Evolutionary conservation across 257 asterid genomes (phyloP).

Genomic region (Asclepias syriaca): DNA sequence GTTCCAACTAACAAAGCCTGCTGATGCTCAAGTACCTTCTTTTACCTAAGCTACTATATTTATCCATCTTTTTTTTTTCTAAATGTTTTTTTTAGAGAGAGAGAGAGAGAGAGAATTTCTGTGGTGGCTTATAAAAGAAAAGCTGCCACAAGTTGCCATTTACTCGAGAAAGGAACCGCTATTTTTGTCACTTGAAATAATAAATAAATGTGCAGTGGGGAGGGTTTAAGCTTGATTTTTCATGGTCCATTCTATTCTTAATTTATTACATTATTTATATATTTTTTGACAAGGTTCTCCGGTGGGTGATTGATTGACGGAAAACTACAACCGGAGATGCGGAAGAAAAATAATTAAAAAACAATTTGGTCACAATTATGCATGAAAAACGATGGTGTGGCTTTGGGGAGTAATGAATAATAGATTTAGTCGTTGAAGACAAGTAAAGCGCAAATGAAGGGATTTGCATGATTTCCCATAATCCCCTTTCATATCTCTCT

Average conservation of each 20-base stretch:
- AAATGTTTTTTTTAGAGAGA: neutral
- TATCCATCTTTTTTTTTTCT: conserved; percentile 6
- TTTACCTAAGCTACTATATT: conserved; percentile 13
- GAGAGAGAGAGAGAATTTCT: neutral
- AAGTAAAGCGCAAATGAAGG: conserved; percentile 14
- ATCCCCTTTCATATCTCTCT: neutral
- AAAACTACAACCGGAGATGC: neutral
- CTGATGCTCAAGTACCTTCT: conserved; percentile 15
- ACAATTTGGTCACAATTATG: conserved; percentile 5
- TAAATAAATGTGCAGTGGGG: too few species aligned
- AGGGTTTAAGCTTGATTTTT: too few species aligned
- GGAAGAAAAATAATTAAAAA: neutral
- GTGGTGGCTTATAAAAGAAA: conserved; percentile 7
- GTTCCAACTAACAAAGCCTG: conserved; percentile 30
- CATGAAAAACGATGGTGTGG: neutral
- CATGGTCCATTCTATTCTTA: neutral
- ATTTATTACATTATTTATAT: too few species aligned
- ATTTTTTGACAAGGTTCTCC: neutral
- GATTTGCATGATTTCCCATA: conserved; percentile 20
- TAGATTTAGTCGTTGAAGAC: conserved; percentile 16
- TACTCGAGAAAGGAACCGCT: neutral
- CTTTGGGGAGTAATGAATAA: conserved; percentile 13
- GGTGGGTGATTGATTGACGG: neutral
- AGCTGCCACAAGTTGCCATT: conserved; percentile 10
- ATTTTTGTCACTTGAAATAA: conserved; percentile 3